Conservation (phyloP, 73 alveolate genomes). For the Tetrahymena borealis region DNA sequence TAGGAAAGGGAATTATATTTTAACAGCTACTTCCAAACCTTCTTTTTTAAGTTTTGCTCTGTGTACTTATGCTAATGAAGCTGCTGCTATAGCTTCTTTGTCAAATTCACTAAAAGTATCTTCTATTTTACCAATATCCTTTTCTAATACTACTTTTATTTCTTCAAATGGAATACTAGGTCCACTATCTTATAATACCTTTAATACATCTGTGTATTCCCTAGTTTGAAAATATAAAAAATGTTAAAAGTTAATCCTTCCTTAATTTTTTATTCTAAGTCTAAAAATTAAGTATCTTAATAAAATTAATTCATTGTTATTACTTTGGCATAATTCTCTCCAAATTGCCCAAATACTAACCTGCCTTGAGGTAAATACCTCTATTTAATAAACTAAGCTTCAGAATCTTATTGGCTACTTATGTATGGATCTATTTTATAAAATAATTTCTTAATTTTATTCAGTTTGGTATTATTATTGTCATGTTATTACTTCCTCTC, state of each 20-base stretch:
- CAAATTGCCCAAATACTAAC: conserved; percentile 52
- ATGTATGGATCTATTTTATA: conserved; percentile 23
- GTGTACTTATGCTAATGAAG: conserved; percentile 76
- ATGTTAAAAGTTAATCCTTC: no score
- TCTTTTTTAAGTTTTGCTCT: conserved; percentile 43
- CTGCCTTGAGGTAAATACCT: conserved; percentile 57
- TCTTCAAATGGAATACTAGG: conserved; percentile 30
- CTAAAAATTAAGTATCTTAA: no score
- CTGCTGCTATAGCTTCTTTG: conserved; percentile 68
- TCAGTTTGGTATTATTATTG: not conserved
- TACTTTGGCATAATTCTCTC: conserved; percentile 58
- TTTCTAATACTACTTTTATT: conserved; percentile 8
- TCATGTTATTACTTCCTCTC: conserved; percentile 10
- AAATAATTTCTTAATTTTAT: not conserved
- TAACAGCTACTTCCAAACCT: conserved; percentile 74
- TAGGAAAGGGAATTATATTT: conserved; percentile 59
- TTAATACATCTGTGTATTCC: conserved; percentile 34
- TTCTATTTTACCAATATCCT: conserved; percentile 31
- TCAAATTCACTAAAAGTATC: conserved; percentile 59
- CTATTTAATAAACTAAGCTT: conserved; percentile 29
- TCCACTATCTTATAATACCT: conserved; percentile 25
- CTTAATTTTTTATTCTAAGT: not conserved
- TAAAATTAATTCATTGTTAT: no score
- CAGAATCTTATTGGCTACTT: conserved; percentile 48
- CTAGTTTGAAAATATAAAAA: not conserved